These are phyloP conservation scores for Uncinocarpus reesii DNA, from an alignment of 2,329 filamentous ascomycete species.

Conservation along the genomic window DNA sequence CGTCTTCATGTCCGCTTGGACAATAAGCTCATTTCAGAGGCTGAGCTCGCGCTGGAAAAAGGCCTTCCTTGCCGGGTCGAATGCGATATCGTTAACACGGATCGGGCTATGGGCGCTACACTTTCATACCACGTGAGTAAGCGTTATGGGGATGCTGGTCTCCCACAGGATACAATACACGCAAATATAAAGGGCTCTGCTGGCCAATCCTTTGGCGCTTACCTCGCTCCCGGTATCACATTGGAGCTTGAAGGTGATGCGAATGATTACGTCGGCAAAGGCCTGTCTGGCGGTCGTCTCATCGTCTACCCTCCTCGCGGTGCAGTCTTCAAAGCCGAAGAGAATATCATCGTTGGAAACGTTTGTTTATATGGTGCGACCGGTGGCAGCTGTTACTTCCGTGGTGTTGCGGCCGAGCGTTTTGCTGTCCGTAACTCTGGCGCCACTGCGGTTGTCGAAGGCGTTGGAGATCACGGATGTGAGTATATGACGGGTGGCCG, in stretches of 20 bases:
- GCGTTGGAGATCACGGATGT: slow-evolving; percentile 89
- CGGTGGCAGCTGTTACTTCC: slow-evolving; percentile 86
- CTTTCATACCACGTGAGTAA: slow-evolving; percentile 94
- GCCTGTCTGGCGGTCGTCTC: slow-evolving; percentile 80
- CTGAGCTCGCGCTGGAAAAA: slow-evolving; percentile 88
- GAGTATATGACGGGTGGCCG: slow-evolving; percentile 99
- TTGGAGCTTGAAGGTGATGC: slow-evolving; percentile 90
- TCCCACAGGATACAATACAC: slow-evolving; percentile 88
- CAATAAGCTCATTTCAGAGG: slow-evolving; percentile 94
- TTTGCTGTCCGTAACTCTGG: slow-evolving; percentile 96
- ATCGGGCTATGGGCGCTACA: slow-evolving; percentile 84
- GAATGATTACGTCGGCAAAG: slow-evolving; percentile 96
- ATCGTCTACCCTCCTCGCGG: slow-evolving; percentile 88
- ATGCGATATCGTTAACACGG: slow-evolving; percentile 93
- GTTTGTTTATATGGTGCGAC: slow-evolving; percentile 93
- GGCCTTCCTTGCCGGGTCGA: slow-evolving; percentile 86
- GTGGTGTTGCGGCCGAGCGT: slow-evolving; percentile 87
- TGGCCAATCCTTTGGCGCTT: slow-evolving; percentile 92
- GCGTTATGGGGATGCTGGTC: slow-evolving; percentile 75
- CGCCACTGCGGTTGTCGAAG: slow-evolving; percentile 90
- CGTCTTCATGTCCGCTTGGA: slow-evolving; percentile 84
- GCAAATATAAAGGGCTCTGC: slow-evolving; percentile 94
- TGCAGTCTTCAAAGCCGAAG: slow-evolving; percentile 88
- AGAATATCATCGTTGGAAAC: slow-evolving; percentile 89
- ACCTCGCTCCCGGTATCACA: slow-evolving; percentile 83